Conservation (phyloP, 202 grass and related monocot species). For the Carex sylvatica region DNA sequence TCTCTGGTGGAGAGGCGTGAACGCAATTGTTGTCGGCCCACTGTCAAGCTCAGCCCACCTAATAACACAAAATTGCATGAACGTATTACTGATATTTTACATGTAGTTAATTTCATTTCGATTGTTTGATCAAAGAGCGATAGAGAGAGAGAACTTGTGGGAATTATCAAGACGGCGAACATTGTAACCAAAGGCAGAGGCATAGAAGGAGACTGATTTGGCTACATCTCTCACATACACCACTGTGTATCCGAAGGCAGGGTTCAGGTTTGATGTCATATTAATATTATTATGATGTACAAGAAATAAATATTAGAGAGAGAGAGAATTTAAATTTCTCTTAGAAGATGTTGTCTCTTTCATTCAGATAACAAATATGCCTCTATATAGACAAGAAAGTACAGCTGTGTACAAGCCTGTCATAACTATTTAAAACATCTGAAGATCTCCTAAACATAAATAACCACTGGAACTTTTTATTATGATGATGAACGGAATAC, state of each 20-base stretch:
- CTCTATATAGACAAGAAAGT: not conserved
- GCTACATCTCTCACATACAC: slow-evolving; percentile 62
- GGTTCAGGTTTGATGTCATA: slow-evolving; percentile 39
- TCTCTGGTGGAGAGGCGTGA: slow-evolving; percentile 77
- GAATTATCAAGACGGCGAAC: slow-evolving; percentile 65
- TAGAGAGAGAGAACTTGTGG: slow-evolving; percentile 26
- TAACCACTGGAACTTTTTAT: not conserved
- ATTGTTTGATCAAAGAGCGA: not conserved
- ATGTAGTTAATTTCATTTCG: not conserved
- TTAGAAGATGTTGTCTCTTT: not conserved
- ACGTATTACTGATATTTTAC: not conserved
- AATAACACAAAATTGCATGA: not conserved
- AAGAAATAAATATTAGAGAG: too few species aligned
- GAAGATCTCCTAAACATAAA: not conserved
- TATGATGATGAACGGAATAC: not conserved
- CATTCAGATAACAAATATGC: not conserved
- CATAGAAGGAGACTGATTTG: slow-evolving; percentile 60
- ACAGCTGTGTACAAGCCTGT: not conserved
- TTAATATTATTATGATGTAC: not conserved
- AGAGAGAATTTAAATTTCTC: not conserved
- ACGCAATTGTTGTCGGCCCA: slow-evolving; percentile 69
- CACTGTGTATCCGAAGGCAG: slow-evolving; percentile 53
- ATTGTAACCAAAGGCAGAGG: slow-evolving; percentile 53
- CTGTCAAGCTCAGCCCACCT: slow-evolving; percentile 86
- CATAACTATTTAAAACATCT: not conserved